Evolutionary conservation across 2,329 filamentous ascomycete genomes (phyloP), one percentile per base, ranked within the genome.

Genomic region (Scedosporium aurantiacum): DNA sequence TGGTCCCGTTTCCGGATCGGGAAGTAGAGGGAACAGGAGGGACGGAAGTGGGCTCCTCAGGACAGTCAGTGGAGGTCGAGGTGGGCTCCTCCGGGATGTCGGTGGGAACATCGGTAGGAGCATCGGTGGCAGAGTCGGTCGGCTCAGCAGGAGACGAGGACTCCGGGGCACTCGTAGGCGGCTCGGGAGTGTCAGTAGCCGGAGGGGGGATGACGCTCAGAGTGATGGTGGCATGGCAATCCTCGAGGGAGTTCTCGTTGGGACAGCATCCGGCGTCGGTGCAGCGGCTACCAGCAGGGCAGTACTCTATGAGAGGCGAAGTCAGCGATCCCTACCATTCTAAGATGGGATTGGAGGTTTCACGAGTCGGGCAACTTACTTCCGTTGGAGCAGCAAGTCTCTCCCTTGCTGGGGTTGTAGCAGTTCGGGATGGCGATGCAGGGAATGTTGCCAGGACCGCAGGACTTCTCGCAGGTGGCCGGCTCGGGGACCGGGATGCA

Each of bases 261-360:
- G 57, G 57, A 23, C 61, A 62, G 61, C 61, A 62, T 18, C 61
- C 61, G 5, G 37, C 57, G 16, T 62, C 40, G 57, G 61, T 62
- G 57, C 61, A 62, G 61, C 59, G 59, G 43, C 37, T 56, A 12
- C 61, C 61, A n/a, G 57, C 57, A 10, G 50, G 56, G 57, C 61
- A 62, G 50, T 60, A 62, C 25, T 18, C 61, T 62, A 25, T 12
- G 8, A 10, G 23, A 40, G 21, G 40, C 1, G 14, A 32, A 21
- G 32, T 40, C 23, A 28, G 28, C 23, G 10, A 37, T 12, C 32
- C 4, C 32, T 5, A 40, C 21, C 18, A 14, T 21, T 43, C n/a
- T 14, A 2, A 52, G 21, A 23, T 12, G 27, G 18, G 3, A 40
- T 2, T n/a, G 12, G n/a, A 14, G 4, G 27, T 8, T 27, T 50